Evolutionary conservation across 192 early-diverging fungal genomes (phyloP), one percentile per base, ranked within the genome.

Genomic region (Anaeromyces robustus): DNA sequence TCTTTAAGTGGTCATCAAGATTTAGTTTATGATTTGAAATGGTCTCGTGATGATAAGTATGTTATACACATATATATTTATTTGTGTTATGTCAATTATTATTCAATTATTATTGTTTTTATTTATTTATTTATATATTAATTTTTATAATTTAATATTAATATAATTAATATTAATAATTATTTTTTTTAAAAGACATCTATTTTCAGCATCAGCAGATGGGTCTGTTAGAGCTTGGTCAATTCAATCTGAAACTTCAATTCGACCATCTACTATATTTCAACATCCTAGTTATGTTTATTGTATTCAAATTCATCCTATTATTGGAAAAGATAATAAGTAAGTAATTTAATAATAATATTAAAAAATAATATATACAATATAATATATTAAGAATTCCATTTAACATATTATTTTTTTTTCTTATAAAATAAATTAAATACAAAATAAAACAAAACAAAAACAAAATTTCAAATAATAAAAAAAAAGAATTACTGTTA

Each of bases 251-350:
- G 78, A 82, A 78, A 84, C 84, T 29, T 29, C 68, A 1, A 81
- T 84, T 52, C 30, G 78, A 11, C 68, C 79, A 28, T 77, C 79
- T 5, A 32, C 78, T 30, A 78, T 85, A 2, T 77, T 85, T 17
- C 80, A 80, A 30, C 87, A 88, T 41, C 87, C 87, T 18, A 77
- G 84, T 13, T 88, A 80, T 83, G 86, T 86, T 4, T 89, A 89
- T 79, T 79, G 83, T 18, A 84, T 79, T 34, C 79, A 39, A 18
- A 83, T 84, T 30, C 84, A 86, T 77, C 85, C 88, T 1, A 77
- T 41, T 30, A 78, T 80, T 52, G 43, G 43, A 14, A 59, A 29
- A 13, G 77, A 82, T 31, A 83, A 83, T 30, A 79, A 81, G 83
- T 80, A 85, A 11, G 32, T 19, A 13, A 34, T 37, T 77, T 7